Base-by-base conservation (phyloP, 768 basidiomycete genomes). In the Arthromyces matolae region DNA sequence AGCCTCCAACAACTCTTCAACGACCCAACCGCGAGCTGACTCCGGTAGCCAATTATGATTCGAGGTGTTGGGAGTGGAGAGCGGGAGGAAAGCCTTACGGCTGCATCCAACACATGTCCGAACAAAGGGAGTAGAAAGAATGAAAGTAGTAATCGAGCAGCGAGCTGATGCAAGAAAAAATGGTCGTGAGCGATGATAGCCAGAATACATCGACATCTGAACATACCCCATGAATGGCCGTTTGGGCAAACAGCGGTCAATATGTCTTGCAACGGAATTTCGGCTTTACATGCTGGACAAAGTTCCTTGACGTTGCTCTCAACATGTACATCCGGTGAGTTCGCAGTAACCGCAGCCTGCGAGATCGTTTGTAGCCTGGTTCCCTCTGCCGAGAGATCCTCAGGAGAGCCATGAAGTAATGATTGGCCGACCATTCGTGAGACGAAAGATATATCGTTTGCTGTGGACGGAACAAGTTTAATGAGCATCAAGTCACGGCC, bases 101-200 rank as follows among this genome's bases (percentile, higher is more conserved):
- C 78, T 78, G 60, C 90, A 93, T 40, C 87, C 86, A 23, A 89
- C 70, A 62, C 90, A 93, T 14, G 89, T 90, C 48, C 87, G 78
- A 28, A 89, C 84, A 64, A 73, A 73, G 12, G 87, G 76, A 40
- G 87, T 90, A n/a, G 86, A 77, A 24, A 92, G 73, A 47, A 92
- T 79, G 63, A 88, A 84, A 19, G 85, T 84, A 31, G 89, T 92
- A 40, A 89, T 73, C 9, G 87, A 86, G 61, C 90, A 92, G 24
- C 89, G 83, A 41, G 75, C 89, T 91, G 56, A 27, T 35, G 32
- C 52, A 36, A 39, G 23, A 38, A 24, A 37, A 25, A 23, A 36
- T 62, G 35, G 55, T n/a, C n/a, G n/a, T n/a, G n/a, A n/a, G n/a
- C n/a, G n/a, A 53, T 62, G 46, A 34, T 29, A 41, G 24, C 23